These are phyloP conservation scores for Metschnikowia sp. DNA, from an alignment of 805 yeast genomes.

Conservation along the genomic window DNA sequence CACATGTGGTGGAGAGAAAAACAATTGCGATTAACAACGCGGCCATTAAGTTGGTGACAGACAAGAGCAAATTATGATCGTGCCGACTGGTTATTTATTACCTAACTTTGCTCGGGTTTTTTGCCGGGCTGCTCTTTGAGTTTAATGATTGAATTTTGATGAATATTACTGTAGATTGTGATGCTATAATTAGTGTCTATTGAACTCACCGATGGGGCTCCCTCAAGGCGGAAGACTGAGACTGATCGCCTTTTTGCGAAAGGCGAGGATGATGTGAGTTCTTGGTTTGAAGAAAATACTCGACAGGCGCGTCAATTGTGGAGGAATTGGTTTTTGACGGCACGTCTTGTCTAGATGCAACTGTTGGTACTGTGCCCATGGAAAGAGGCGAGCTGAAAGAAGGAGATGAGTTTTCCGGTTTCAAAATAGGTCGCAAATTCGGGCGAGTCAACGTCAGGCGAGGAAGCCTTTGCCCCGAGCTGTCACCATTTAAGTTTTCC, in stretches of 20 bases:
- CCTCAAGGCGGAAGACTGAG: slow-evolving; percentile 1
- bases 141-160: not conserved
- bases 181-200: not conserved
- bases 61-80: slow-evolving; percentile 38
- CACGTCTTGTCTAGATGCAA: slow-evolving; percentile 4
- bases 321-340: not conserved
- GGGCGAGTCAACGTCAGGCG: slow-evolving; percentile 10
- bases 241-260: not conserved
- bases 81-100: too few relatives aligned
- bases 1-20: slow-evolving; percentile 74
- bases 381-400: slow-evolving; percentile 35
- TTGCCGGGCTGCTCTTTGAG: not conserved
- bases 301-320: slow-evolving; percentile 1
- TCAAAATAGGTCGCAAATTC: slow-evolving; percentile 3
- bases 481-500: not conserved
- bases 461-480: not conserved
- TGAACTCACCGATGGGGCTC: not conserved
- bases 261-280: not conserved
- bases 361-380: slow-evolving; percentile 21
- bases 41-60: slow-evolving; percentile 58
- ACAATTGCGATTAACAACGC: slow-evolving; percentile 81
- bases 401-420: slow-evolving; percentile 25
- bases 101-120: not conserved
- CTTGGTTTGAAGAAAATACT: not conserved
- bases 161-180: not conserved